These are phyloP conservation scores for Durusdinium trenchii DNA, from an alignment of 73 alveolate species.

Conservation along the genomic window DNA sequence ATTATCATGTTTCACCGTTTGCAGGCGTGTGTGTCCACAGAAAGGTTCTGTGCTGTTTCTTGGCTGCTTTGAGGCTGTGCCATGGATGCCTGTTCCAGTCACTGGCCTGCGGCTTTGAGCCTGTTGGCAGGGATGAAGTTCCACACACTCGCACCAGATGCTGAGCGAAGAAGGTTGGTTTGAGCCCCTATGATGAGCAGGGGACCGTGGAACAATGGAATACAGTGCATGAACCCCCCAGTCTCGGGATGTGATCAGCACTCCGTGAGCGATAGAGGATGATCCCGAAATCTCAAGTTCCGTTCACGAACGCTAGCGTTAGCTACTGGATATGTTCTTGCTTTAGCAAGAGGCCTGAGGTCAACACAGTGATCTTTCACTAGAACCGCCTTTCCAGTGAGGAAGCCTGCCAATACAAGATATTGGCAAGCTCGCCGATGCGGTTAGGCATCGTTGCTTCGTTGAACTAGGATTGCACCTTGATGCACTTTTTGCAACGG, in stretches of 20 bases:
- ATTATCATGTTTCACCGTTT: no score
- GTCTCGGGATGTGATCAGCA: not conserved
- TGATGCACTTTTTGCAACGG: no score
- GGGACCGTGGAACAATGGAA: not conserved
- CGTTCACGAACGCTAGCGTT: not conserved
- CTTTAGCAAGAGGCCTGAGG: not conserved
- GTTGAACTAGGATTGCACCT: no score
- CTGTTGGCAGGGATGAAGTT: not conserved
- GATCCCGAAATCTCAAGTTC: not conserved
- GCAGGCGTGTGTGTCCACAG: no score
- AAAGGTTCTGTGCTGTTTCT: no score
- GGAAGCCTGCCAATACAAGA: not conserved
- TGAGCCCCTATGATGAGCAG: not conserved
- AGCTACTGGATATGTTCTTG: not conserved
- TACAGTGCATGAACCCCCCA: not conserved
- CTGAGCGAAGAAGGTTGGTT: not conserved
- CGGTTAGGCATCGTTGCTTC: no score
- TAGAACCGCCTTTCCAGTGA: no score
- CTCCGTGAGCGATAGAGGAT: not conserved
- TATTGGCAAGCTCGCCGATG: no score
- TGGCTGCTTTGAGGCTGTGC: conserved; percentile 45
- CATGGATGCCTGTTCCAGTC: conserved; percentile 26
- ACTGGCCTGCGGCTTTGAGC: not conserved
- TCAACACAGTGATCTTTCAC: not conserved
- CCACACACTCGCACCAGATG: not conserved